These are phyloP conservation scores for Oryza longistaminata DNA, from an alignment of 176 grass and related monocot genomes.

Conservation along the genomic window DNA sequence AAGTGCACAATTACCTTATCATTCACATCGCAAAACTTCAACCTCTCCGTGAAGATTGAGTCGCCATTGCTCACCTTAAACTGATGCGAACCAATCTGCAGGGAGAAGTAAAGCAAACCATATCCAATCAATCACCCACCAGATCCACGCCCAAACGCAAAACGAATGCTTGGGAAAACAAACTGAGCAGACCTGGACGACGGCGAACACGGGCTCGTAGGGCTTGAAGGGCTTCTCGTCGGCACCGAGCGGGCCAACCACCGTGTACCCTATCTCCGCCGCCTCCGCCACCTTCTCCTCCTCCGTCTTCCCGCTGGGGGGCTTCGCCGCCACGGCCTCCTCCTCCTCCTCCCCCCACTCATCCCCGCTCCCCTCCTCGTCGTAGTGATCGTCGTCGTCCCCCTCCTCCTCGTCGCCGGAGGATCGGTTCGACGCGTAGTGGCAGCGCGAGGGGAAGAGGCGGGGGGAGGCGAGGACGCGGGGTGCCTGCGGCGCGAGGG, in stretches of 20 bases:
- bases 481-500: neutral
- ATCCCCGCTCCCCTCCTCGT: slow-evolving; percentile 49
- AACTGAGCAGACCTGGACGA: slow-evolving; percentile 75
- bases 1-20: slow-evolving; percentile 65
- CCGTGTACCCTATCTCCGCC: slow-evolving; percentile 78
- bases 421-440: slow-evolving; percentile 55
- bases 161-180: neutral
- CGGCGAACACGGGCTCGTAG: slow-evolving; percentile 75
- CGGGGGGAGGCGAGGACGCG: slow-evolving; percentile 16
- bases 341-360: slow-evolving; percentile 52
- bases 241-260: slow-evolving; percentile 56
- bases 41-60: slow-evolving; percentile 92
- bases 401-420: slow-evolving; percentile 50
- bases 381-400: slow-evolving; percentile 51
- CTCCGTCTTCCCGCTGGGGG: slow-evolving; percentile 78
- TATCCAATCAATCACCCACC: neutral
- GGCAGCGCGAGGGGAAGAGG: slow-evolving; percentile 30
- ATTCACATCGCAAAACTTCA: slow-evolving; percentile 92
- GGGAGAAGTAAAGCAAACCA: too few species aligned
- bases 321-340: slow-evolving; percentile 45
- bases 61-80: slow-evolving; percentile 99
- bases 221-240: slow-evolving; percentile 93
- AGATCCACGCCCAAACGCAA: slow-evolving; percentile 16
- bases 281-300: slow-evolving; percentile 83
- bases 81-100: slow-evolving; percentile 95